Evolutionary conservation across 1,284 basidiomycete genomes (phyloP), one percentile per base, ranked within the genome.

Genomic region (Chondrostereum purpureum): DNA sequence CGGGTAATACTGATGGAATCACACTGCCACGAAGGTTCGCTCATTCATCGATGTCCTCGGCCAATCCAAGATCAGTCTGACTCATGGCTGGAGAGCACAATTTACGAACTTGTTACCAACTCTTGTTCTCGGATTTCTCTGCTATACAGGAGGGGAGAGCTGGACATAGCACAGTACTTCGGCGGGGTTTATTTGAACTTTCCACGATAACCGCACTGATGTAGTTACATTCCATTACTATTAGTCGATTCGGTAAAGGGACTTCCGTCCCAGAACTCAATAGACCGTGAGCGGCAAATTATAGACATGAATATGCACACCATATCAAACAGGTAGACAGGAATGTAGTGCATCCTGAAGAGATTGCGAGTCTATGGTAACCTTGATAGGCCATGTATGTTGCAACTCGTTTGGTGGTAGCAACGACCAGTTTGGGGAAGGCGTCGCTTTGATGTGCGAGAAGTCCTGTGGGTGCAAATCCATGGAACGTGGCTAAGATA

Each of bases 371-470:
- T 17, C 16, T 14, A 8, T 17, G 8, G 17, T 17, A n/a, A 38
- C 12, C 8, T 38, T 14, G 8, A n/a, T 10, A 16, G 46, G 41
- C 49, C 39, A 49, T 24, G 22, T 19, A 41, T 37, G 21, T 17
- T 36, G 39, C 35, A 42, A 50, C 43, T 23, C 16, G 20, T 57
- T 55, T 33, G 54, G 50, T 3, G 43, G 34, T 14, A 75, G 46
- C 2, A 53, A 36, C 1, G 61, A 64, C 85, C 86, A 92, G 59
- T 92, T 78, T 5, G 89, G 88, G 2, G 88, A 91, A 0, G 77
- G 78, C 1, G 80, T 78, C 2, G 71, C 55, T 27, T 80, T 70
- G 47, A 91, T 84, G 61, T 91, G 88, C 17, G 87, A 87, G 58
- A 92, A 92, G 54, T 92, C 88, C 57, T 85, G 84, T 5, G 89